Conservation (phyloP, 257 asterid genomes). For the Anisodus acutangulus region DNA sequence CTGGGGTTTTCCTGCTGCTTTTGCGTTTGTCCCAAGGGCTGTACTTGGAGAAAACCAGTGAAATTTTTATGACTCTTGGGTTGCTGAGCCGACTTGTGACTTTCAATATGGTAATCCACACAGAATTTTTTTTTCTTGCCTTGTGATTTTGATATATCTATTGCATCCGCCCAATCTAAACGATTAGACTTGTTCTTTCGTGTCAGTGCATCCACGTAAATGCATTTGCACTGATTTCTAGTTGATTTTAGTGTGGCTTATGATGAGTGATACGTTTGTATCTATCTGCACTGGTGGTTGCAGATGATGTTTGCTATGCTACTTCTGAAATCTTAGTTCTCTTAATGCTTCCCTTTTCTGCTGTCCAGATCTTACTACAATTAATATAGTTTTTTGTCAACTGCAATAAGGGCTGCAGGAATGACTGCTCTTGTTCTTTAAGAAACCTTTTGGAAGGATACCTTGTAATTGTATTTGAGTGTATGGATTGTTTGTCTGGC, state of each 20-base stretch:
- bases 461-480: neutral
- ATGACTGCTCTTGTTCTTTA: slow-evolving; percentile 18
- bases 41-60: slow-evolving; percentile 55
- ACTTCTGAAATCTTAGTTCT: slow-evolving; percentile 19
- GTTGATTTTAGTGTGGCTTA: slow-evolving; percentile 9
- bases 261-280: neutral
- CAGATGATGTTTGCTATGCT: slow-evolving; percentile 17
- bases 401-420: neutral
- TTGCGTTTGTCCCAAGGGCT: slow-evolving; percentile 72
- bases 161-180: slow-evolving; percentile 25
- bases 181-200: slow-evolving; percentile 11
- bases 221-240: slow-evolving; percentile 8
- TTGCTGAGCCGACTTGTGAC: slow-evolving; percentile 79
- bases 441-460: neutral
- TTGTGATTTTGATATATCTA: slow-evolving; percentile 32
- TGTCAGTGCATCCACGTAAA: slow-evolving; percentile 17
- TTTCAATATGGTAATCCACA: slow-evolving; percentile 63
- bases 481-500: neutral
- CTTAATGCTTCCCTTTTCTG: slow-evolving; percentile 2
- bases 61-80: slow-evolving; percentile 64
- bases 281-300: neutral
- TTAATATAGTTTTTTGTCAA: neutral
- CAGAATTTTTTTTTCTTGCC: neutral
- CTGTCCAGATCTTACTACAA: neutral
- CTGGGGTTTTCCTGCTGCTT: slow-evolving; percentile 82